These are phyloP conservation scores for Lasiodiplodia citricola DNA, from an alignment of 2,329 filamentous ascomycete species.

Conservation along the genomic window DNA sequence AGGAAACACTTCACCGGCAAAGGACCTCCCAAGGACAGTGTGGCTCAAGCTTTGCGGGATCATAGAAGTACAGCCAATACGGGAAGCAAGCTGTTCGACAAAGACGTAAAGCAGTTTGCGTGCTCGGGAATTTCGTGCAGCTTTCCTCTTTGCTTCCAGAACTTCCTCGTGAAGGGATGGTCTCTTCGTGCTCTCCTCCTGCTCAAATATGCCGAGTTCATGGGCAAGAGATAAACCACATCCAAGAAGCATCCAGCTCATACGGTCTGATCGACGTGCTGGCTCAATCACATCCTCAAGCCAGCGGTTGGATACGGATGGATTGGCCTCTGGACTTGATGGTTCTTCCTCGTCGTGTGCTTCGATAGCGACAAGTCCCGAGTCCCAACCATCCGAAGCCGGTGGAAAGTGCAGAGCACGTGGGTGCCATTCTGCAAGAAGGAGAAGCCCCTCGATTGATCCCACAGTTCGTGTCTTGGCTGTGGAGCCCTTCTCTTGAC, in stretches of 20 bases:
- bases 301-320: conserved; percentile 50
- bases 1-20: conserved; percentile 20
- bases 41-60: conserved; percentile 54
- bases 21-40: conserved; percentile 43
- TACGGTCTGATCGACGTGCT: conserved; percentile 60
- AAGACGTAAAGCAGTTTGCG: conserved; percentile 53
- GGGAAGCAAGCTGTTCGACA: conserved; percentile 58
- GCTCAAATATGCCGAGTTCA: conserved; percentile 58
- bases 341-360: conserved; percentile 45
- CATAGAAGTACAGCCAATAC: conserved; percentile 58
- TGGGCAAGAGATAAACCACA: conserved; percentile 59
- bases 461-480: conserved; percentile 58
- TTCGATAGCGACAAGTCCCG: conserved; percentile 53
- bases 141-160: conserved; percentile 32
- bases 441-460: conserved; percentile 58
- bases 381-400: conserved; percentile 61
- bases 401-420: conserved; percentile 61
- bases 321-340: conserved; percentile 41
- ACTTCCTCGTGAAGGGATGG: not conserved
- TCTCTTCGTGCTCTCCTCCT: conserved; percentile 36
- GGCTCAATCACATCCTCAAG: conserved; percentile 61
- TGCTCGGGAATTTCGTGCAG: conserved; percentile 42
- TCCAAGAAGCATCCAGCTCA: conserved; percentile 66
- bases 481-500: conserved; percentile 59
- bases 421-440: conserved; percentile 64